Evolutionary conservation across 768 basidiomycete species (phyloP).

Genomic region (Multifurca ochricompacta): DNA sequence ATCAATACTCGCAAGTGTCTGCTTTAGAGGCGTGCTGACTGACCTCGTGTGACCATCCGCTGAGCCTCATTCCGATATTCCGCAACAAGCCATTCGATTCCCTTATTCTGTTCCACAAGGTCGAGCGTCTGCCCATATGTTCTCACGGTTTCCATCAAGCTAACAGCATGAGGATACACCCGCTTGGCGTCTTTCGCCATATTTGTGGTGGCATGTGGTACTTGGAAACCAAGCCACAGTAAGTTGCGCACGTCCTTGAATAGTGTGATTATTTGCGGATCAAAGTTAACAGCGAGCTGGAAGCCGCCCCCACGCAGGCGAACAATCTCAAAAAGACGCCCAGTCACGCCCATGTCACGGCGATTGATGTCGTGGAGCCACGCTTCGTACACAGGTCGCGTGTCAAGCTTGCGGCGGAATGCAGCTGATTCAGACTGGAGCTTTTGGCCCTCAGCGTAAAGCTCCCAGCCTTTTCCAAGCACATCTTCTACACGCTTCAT

Average conservation of each 20-base stretch:
- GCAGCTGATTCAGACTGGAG: slow-evolving; percentile 85
- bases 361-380: slow-evolving; percentile 95
- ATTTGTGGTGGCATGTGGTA: slow-evolving; percentile 89
- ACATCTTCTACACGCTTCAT: slow-evolving; percentile 99
- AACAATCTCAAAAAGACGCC: slow-evolving; percentile 88
- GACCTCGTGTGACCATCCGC: slow-evolving; percentile 86
- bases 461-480: slow-evolving; percentile 95
- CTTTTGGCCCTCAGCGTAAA: slow-evolving; percentile 98
- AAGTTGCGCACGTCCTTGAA: slow-evolving; percentile 98
- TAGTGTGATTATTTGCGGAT: slow-evolving; percentile 94
- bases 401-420: slow-evolving; percentile 95
- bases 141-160: slow-evolving; percentile 97
- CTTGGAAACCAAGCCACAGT: slow-evolving; percentile 92
- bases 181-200: slow-evolving; percentile 98
- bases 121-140: slow-evolving; percentile 95
- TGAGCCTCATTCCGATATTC: slow-evolving; percentile 92
- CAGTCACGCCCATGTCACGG: slow-evolving; percentile 85
- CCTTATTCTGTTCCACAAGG: slow-evolving; percentile 82
- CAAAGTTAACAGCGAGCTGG: slow-evolving; percentile 94
- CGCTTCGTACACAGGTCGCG: slow-evolving; percentile 87
- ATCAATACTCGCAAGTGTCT: not conserved
- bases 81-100: slow-evolving; percentile 89
- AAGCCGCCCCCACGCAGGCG: slow-evolving; percentile 63
- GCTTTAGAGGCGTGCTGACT: slow-evolving; percentile 23
- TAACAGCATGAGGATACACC: slow-evolving; percentile 97